These are phyloP conservation scores for Gloeopeniophorella convolvens DNA, from an alignment of 768 basidiomycete species.

Conservation along the genomic window DNA sequence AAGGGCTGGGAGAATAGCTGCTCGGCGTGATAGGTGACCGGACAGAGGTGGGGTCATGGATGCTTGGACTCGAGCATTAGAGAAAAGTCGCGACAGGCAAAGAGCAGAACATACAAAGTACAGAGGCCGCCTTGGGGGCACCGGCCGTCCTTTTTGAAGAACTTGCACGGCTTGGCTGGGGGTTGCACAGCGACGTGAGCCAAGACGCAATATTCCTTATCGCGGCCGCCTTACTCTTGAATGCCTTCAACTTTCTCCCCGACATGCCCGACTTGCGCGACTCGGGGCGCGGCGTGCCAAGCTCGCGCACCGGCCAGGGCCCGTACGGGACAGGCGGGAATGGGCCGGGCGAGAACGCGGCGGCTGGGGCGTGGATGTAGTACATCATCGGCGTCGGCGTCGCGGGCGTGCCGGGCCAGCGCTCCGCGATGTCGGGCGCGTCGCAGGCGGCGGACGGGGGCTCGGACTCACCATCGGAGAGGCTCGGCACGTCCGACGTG, in stretches of 20 bases:
- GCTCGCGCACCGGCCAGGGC: neutral
- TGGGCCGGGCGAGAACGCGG: neutral
- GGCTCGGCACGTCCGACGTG: conserved; percentile 15
- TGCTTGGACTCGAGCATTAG: neutral
- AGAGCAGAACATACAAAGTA: conserved; percentile 16
- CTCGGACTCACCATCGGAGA: conserved; percentile 16
- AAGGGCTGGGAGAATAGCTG: neutral
- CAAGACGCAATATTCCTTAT: neutral
- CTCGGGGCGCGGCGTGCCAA: neutral
- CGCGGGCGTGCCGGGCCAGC: conserved; percentile 15
- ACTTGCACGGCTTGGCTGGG: conserved; percentile 20
- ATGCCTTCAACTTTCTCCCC: conserved; percentile 15
- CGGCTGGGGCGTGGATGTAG: conserved; percentile 1
- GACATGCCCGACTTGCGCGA: conserved; percentile 7
- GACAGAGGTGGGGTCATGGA: conserved; percentile 7
- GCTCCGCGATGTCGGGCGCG: conserved; percentile 16
- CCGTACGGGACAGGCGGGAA: conserved; percentile 12
- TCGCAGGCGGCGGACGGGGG: conserved; percentile 15
- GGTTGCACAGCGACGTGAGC: neutral
- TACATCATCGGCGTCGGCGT: conserved; percentile 2
- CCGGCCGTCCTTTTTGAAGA: conserved; percentile 15
- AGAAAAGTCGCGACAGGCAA: neutral
- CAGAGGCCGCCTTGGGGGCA: conserved; percentile 18
- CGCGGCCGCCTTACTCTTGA: conserved; percentile 14
- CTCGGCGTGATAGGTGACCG: neutral